Base-by-base conservation (phyloP, 75 land plant genomes). In the Picea glauca region DNA sequence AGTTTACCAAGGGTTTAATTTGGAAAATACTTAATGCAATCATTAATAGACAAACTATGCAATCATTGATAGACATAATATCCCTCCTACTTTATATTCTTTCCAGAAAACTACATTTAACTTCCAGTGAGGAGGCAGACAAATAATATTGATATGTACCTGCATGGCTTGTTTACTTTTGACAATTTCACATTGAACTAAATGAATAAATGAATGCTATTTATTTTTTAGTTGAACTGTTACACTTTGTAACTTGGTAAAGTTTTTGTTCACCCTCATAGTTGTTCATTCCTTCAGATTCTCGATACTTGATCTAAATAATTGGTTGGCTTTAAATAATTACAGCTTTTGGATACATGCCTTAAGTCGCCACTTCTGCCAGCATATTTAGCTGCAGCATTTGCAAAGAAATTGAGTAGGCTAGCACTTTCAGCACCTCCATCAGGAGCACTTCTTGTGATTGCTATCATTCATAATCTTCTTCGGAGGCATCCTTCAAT, bases 361-460 rank as follows among this genome's bases (percentile, higher is more conserved):
- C 80, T 98, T 59, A 93, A 89, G 66, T 95, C 99, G 38, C 79
- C 98, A 61, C 92, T 88, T 88, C 84, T 98, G 77, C 98, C 99
- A 11, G 95, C 98, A 67, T 98, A 98, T 77, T 77, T 98, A 82
- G 99, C 98, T 63, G 99, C 98, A 78, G 93, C 99, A 74, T 98
- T 95, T 88, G 87, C 96, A 13, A 98, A 97, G 83, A 98, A 91
- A 72, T 75, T 98, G 74, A 93, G 98, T 23, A 93, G 99, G 76
- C 75, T 98, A 73, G 76, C 94, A 58, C 86, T 98, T 72, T 82
- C 79, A 7, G 88, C 90, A 17, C 93, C 98, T 66, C 94, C 99
- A 62, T 86, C 99, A 43, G 99, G 99, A 30, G 87, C 88, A 74
- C 80, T 98, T 58, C 75, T 95, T 68, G 89, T 93, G 14, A 87